These are phyloP conservation scores for Boletus rubroflammeus DNA, from an alignment of 768 basidiomycete species.

Conservation along the genomic window DNA sequence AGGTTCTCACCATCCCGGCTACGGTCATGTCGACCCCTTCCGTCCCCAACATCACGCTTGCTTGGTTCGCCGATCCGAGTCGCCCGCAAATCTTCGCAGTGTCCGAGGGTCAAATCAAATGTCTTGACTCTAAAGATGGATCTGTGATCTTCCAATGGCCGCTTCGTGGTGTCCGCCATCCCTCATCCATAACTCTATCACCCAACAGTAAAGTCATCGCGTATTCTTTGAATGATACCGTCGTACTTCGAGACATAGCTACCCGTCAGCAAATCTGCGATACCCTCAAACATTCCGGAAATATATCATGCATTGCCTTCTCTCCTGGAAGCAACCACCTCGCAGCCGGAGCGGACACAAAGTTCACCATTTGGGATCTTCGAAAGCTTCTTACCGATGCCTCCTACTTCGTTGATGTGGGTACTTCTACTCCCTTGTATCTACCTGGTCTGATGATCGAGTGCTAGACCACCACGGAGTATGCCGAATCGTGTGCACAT, in stretches of 20 bases:
- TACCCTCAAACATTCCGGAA: constrained; percentile 2
- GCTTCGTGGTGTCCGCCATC: constrained; percentile 4
- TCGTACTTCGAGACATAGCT: constrained; percentile 10
- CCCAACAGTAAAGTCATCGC: constrained; percentile 14
- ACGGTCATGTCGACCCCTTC: constrained; percentile 7
- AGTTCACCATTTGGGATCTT: constrained; percentile 15
- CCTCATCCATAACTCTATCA: constrained; percentile 11
- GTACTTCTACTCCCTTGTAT: not conserved
- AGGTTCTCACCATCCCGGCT: constrained; percentile 15
- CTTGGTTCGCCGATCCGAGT: constrained; percentile 4
- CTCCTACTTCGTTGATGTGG: not conserved
- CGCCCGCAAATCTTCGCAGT: constrained; percentile 11
- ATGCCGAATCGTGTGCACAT: not conserved
- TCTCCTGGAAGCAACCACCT: constrained; percentile 9
- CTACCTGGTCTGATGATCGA: not conserved
- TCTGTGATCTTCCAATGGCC: constrained; percentile 13
- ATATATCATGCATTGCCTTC: constrained; percentile 13
- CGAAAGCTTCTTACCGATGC: not conserved
- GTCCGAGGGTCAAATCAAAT: constrained; percentile 19
- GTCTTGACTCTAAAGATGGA: constrained; percentile 14
- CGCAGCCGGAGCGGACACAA: constrained; percentile 3
- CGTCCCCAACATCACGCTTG: constrained; percentile 1
- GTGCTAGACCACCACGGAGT: not conserved
- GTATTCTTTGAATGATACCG: constrained; percentile 7
- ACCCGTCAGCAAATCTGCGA: constrained; percentile 10